These are phyloP conservation scores for Xylaria sp. DNA, from an alignment of 2,329 filamentous ascomycete genomes.

Conservation along the genomic window DNA sequence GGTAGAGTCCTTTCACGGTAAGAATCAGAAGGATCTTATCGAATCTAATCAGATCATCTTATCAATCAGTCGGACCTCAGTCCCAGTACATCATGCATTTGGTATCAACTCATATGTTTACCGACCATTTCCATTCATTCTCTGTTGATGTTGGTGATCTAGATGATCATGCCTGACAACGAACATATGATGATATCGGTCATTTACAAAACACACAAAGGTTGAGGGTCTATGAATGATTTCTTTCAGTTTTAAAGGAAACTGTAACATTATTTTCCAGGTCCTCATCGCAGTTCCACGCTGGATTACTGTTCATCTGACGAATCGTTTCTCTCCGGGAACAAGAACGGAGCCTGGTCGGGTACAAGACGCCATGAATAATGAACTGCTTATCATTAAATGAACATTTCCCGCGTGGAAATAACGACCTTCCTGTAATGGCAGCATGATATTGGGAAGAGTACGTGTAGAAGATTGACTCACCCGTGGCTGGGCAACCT, in stretches of 20 bases:
- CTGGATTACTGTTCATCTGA: not conserved
- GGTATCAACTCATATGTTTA: not conserved
- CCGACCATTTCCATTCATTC: not conserved
- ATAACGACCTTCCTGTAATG: not conserved
- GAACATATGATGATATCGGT: not conserved
- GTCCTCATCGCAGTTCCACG: not conserved
- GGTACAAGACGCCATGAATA: not conserved
- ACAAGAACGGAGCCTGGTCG: not conserved
- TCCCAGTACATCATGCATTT: not conserved
- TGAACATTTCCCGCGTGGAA: not conserved
- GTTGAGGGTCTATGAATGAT: not conserved
- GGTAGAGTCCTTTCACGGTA: conserved; percentile 31
- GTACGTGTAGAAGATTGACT: not conserved
- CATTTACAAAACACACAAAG: not conserved
- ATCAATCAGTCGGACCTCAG: conserved; percentile 22
- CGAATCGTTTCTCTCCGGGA: not conserved
- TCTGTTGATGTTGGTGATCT: not conserved
- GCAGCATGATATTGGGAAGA: not conserved
- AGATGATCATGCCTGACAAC: not conserved
- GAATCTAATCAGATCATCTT: conserved; percentile 45
- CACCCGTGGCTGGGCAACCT: too few species aligned
- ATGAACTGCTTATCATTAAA: not conserved
- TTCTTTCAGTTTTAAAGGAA: not conserved
- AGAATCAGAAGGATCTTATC: conserved; percentile 48
- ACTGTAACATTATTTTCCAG: not conserved